Evolutionary conservation across 2,329 filamentous ascomycete genomes (phyloP), one percentile per base, ranked within the genome.

Genomic region (Aspergillaceae sp.): DNA sequence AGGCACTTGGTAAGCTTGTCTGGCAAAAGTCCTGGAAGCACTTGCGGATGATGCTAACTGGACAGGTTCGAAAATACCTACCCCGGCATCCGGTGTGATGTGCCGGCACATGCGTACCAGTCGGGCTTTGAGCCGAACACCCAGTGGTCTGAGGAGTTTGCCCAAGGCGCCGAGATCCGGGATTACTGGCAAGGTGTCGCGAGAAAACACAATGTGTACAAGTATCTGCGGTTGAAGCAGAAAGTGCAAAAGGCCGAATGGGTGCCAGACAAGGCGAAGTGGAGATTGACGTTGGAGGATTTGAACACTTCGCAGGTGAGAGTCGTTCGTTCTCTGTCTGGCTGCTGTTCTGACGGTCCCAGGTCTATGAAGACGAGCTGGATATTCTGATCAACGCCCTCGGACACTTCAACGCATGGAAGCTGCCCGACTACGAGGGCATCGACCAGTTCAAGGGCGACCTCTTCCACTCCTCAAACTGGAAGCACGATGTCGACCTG

Each of bases 51-150:
- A n/a, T 19, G 32, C 30, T 51, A 36, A 59, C 51, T 33, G 19
- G 19, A 19, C 19, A 19, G 19, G 19, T 54, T 68, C 51, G 67
- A 73, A 45, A 74, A 74, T 44, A 66, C 63, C 3, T 85, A 84
- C 51, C 38, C 81, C 0, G 82, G 81, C 1, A 79, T 84, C 1
- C 69, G 80, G 37, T 87, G 83, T 53, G 82, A 86, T 59, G 78
- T 87, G 9, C 81, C 83, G 0, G 77, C 82, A 0, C 80, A 85
- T 59, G 80, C 83, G 19, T 87, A 87, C 55, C 83, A 86, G 57
- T 77, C 77, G 5, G 80, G 79, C 0, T 87, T 86, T 59, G 71
- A 73, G 5, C 81, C 82, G 1, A 87, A 87, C 46, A 77, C 74
- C 0, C 72, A 84, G 52, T 88, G 84, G 84, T 75, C 74, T 0